Percentiles rank a stretch among this genome's conserved stretches.
phyloP scores from a whole-genome alignment of 2,329 filamentous ascomycete species.

The Calonectria multiphialidica region DNA sequence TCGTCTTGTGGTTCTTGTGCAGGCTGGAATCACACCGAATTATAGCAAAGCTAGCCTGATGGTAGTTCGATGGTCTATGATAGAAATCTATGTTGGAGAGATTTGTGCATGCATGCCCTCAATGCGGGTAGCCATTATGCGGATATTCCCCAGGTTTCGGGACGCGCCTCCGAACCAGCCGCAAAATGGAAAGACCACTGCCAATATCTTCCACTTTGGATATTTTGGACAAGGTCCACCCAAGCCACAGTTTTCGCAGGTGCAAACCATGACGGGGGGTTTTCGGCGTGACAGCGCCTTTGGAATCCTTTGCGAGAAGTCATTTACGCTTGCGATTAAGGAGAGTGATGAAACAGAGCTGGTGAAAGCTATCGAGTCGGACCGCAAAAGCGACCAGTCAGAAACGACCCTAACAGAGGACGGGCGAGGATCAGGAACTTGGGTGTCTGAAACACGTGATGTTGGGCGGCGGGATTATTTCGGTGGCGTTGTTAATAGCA shows the following conservation, averaged over 20 bases:
- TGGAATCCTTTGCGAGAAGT: neutral
- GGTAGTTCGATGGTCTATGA: neutral
- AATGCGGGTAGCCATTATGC: neutral
- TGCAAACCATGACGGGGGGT: neutral
- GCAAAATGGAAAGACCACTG: neutral
- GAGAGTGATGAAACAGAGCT: neutral
- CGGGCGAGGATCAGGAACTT: neutral
- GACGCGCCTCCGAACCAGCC: neutral
- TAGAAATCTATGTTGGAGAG: neutral
- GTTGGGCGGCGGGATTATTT: neutral
- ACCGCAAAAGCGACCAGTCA: neutral
- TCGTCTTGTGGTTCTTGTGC: neutral
- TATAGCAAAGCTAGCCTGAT: neutral
- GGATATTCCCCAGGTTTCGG: neutral
- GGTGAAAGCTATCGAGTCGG: neutral
- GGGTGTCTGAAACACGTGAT: neutral
- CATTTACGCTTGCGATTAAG: neutral
- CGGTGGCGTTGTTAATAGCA: neutral
- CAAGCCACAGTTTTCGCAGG: neutral
- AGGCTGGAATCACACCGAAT: neutral
- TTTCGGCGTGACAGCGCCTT: neutral
- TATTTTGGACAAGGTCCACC: neutral
- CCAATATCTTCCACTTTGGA: neutral
- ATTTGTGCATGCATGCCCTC: neutral
- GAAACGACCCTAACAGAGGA: neutral